Conservation (phyloP, 495 filamentous ascomycete genomes). For the Hypoxylon fragiforme region DNA sequence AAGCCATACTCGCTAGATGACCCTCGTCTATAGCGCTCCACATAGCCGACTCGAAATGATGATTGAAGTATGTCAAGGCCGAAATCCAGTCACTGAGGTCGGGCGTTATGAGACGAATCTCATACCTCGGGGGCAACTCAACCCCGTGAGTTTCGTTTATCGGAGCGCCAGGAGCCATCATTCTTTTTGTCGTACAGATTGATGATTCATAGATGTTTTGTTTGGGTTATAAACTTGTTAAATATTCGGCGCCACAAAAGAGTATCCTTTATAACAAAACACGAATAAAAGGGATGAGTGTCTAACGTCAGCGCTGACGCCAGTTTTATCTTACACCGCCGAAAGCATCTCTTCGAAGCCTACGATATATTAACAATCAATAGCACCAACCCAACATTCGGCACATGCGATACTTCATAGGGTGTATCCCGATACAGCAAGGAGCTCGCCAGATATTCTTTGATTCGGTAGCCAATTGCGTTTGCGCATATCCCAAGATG, state of each 20-base stretch:
- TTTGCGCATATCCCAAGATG: slow-evolving; percentile 9
- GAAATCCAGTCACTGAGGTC: slow-evolving; percentile 15
- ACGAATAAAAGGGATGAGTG: no score
- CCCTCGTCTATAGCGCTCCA: slow-evolving; percentile 28
- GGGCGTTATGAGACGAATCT: slow-evolving; percentile 20
- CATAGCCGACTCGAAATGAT: slow-evolving; percentile 19
- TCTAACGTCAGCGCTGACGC: no score
- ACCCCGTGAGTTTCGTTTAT: slow-evolving; percentile 24
- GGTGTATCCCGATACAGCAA: slow-evolving; percentile 23
- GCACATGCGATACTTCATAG: slow-evolving; percentile 11
- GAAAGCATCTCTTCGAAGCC: background rate
- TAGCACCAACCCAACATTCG: slow-evolving; percentile 2
- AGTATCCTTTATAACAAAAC: no score
- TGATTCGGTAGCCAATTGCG: slow-evolving; percentile 17
- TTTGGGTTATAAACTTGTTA: background rate
- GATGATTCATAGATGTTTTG: background rate
- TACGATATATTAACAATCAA: slow-evolving; percentile 13
- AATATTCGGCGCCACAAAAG: no score
- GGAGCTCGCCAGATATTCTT: slow-evolving; percentile 17
- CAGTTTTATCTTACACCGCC: no score
- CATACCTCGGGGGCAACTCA: slow-evolving; percentile 24
- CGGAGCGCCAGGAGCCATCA: slow-evolving; percentile 20
- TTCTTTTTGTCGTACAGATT: slow-evolving; percentile 1
- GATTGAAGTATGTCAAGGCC: slow-evolving; percentile 22
- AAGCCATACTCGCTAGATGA: slow-evolving; percentile 11